Percentiles rank a stretch among this genome's conserved stretches.
Conservation (phyloP, 2,329 filamentous ascomycete species). For the Alternaria gansuensis region DNA sequence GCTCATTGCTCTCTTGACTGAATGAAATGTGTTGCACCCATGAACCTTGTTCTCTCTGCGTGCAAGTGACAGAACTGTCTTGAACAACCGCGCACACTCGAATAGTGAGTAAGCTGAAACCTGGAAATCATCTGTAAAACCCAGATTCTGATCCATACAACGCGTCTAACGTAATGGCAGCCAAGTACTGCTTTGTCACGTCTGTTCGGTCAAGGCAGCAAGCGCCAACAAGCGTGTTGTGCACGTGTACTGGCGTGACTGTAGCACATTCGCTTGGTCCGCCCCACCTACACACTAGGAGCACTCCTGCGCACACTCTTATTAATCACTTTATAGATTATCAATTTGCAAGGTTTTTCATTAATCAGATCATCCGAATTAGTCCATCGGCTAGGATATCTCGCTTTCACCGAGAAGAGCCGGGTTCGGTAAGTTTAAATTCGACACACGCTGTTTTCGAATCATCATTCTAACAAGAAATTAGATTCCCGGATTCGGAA, state of each 20-base stretch:
- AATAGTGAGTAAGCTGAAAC: no score
- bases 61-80: background rate
- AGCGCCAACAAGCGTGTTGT: background rate
- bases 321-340: background rate
- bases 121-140: no score
- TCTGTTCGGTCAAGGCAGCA: background rate
- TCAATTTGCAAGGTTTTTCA: background rate
- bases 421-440: conserved; percentile 12
- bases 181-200: no score
- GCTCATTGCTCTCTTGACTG: conserved; percentile 9
- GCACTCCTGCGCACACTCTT: no score
- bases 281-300: no score
- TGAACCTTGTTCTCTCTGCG: background rate
- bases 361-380: conserved; percentile 12
- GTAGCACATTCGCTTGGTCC: no score
- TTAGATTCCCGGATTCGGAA: conserved; percentile 14
- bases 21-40: conserved; percentile 22
- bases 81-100: background rate
- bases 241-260: background rate
- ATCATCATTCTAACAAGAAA: background rate
- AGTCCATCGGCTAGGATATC: conserved; percentile 24
- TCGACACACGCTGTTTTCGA: background rate
- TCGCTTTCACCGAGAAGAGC: conserved; percentile 23
- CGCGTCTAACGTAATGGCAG: no score
- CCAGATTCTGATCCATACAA: no score